Evolutionary conservation across 306 rosid genomes (phyloP).

Genomic region (Abrus pulchellus): DNA sequence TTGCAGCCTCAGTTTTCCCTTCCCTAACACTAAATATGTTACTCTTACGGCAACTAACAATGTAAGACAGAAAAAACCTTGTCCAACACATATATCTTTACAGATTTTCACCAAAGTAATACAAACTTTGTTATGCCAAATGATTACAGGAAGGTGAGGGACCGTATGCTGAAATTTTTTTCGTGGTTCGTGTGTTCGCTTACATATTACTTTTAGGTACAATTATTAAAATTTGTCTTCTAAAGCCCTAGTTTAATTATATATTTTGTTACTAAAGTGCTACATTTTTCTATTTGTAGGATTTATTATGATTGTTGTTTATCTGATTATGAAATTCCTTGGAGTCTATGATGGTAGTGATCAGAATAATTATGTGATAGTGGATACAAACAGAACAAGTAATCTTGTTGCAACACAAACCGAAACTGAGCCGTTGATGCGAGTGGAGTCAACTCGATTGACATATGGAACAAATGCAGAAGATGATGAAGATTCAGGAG

Average conservation of each 20-base stretch:
- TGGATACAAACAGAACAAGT: conserved; percentile 33
- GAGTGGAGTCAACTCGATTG: conserved; percentile 38
- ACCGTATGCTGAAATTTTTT: conserved; percentile 61
- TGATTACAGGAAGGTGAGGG: conserved; percentile 57
- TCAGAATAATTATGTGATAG: not conserved
- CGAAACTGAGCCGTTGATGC: conserved; percentile 68
- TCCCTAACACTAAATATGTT: conserved; percentile 64
- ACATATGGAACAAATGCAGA: conserved; percentile 64
- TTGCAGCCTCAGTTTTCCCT: conserved; percentile 59
- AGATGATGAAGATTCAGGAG: conserved; percentile 58
- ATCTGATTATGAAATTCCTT: conserved; percentile 59
- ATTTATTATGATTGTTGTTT: conserved; percentile 41
- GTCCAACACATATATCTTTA: not conserved
- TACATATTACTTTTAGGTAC: conserved; percentile 74
- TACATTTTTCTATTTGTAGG: conserved; percentile 53
- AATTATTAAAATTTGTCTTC: not conserved
- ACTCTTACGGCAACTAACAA: conserved; percentile 59
- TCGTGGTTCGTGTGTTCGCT: conserved; percentile 56
- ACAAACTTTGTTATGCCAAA: conserved; percentile 11
- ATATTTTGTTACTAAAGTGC: conserved; percentile 25
- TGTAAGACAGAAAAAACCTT: conserved; percentile 53
- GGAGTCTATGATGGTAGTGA: conserved; percentile 55
- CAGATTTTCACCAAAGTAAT: conserved; percentile 18
- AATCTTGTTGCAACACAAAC: conserved; percentile 16
- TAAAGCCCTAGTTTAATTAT: not conserved